Percentiles rank a stretch among this genome's conserved stretches.
These are phyloP conservation scores for Chytriomyces confervae DNA, from an alignment of 192 early-diverging fungal genomes.

Conservation along the genomic window DNA sequence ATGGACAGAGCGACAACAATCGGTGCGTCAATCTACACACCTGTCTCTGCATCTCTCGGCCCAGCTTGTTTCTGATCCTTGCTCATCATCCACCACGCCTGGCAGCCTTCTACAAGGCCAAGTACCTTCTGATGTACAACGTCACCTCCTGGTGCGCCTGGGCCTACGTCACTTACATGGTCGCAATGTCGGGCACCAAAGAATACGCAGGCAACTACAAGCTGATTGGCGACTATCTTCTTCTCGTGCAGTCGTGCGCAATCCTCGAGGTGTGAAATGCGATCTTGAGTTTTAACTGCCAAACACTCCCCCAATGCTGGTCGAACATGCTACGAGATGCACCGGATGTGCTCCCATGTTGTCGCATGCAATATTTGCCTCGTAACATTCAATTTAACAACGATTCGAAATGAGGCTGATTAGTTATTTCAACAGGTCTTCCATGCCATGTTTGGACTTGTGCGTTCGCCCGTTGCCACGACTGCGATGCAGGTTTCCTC, in stretches of 20 bases:
- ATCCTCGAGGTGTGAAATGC: constrained; percentile 71
- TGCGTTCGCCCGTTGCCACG: constrained; percentile 79
- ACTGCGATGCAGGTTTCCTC: constrained; percentile 88
- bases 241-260: constrained; percentile 81
- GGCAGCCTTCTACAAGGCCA: not conserved
- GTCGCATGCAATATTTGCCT: no score
- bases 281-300: not conserved
- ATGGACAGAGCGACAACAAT: no score
- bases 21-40: no score
- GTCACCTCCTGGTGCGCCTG: constrained; percentile 79
- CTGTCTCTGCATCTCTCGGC: no score
- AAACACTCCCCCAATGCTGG: not conserved
- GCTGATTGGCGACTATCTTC: constrained; percentile 66
- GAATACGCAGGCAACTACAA: constrained; percentile 69
- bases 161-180: constrained; percentile 70
- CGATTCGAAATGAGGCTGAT: not conserved
- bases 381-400: not conserved
- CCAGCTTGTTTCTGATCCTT: no score
- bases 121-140: constrained; percentile 89
- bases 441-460: constrained; percentile 64
- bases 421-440: constrained; percentile 18
- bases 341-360: no score
- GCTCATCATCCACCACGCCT: not conserved
- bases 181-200: constrained; percentile 57
- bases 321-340: no score